Evolutionary conservation across 768 basidiomycete genomes (phyloP).

Genomic region (Obba rivulosa): DNA sequence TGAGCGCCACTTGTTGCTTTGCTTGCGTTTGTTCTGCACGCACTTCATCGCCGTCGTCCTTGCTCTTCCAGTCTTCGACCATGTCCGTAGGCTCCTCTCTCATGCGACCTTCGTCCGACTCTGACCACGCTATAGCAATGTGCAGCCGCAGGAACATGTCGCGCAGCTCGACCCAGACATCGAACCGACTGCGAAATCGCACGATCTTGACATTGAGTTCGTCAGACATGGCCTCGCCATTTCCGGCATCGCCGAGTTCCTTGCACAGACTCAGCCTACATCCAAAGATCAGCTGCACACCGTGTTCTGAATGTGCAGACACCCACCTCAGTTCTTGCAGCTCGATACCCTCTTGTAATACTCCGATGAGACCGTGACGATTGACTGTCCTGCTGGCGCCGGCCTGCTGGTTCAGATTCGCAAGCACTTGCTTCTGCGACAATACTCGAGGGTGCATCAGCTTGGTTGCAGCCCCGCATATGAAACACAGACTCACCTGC

Average conservation of each 20-base stretch:
- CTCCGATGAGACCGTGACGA: constrained; percentile 7
- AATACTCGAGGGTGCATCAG: neutral
- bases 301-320: constrained; percentile 20
- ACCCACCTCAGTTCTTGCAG: constrained; percentile 20
- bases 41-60: no score
- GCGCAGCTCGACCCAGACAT: neutral
- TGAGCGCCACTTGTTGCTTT: neutral
- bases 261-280: neutral
- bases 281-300: constrained; percentile 18
- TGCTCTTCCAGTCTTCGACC: no score
- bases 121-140: no score
- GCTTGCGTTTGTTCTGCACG: no score
- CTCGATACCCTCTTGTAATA: constrained; percentile 24
- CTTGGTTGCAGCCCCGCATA: neutral
- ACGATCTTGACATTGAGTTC: neutral
- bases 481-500: neutral
- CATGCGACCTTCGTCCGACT: no score
- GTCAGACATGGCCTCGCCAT: neutral
- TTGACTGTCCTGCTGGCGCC: neutral
- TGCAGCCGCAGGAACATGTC: neutral
- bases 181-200: neutral
- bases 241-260: no score
- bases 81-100: no score
- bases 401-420: neutral
- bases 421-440: neutral